Percentiles rank a stretch among this genome's conserved stretches.
These are phyloP conservation scores for Metschnikowia reukaufii DNA, from an alignment of 805 yeast species.

Conservation along the genomic window DNA sequence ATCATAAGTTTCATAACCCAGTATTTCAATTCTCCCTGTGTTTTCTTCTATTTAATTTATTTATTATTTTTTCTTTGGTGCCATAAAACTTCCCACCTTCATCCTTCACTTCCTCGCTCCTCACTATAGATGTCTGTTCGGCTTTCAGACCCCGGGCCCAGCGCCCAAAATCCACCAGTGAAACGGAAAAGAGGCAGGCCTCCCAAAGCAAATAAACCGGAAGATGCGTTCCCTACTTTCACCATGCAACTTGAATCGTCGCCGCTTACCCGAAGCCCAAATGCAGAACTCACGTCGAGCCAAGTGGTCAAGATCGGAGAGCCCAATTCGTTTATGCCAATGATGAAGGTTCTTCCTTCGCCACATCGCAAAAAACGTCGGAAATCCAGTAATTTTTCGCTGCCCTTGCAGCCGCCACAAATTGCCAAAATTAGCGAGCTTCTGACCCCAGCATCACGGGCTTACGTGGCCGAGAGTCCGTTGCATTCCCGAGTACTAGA, in stretches of 20 bases:
- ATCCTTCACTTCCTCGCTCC: not conserved
- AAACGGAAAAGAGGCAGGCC: constrained; percentile 48
- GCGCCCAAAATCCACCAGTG: constrained; percentile 20
- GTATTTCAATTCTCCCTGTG: not conserved
- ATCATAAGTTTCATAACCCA: not conserved
- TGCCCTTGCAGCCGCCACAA: constrained; percentile 4
- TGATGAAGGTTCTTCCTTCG: constrained; percentile 43
- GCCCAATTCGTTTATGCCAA: constrained; percentile 44
- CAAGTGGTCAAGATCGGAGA: constrained; percentile 40
- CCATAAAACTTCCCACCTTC: not conserved
- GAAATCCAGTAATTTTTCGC: constrained; percentile 8
- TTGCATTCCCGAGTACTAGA: constrained; percentile 6
- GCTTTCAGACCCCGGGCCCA: constrained; percentile 3
- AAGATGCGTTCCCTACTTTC: constrained; percentile 32
- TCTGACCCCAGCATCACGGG: not conserved
- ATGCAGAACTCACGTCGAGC: constrained; percentile 41
- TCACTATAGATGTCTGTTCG: not conserved
- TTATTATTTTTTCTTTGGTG: not conserved
- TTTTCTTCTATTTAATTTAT: not conserved
- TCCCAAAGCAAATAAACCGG: constrained; percentile 41
- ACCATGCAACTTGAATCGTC: constrained; percentile 43
- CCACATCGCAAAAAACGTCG: constrained; percentile 12
- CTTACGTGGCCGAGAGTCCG: constrained; percentile 1
- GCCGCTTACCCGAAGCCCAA: constrained; percentile 35
- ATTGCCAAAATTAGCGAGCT: not conserved